Evolutionary conservation across 2,329 filamentous ascomycete species (phyloP).

Genomic region (Colletotrichum sp.): DNA sequence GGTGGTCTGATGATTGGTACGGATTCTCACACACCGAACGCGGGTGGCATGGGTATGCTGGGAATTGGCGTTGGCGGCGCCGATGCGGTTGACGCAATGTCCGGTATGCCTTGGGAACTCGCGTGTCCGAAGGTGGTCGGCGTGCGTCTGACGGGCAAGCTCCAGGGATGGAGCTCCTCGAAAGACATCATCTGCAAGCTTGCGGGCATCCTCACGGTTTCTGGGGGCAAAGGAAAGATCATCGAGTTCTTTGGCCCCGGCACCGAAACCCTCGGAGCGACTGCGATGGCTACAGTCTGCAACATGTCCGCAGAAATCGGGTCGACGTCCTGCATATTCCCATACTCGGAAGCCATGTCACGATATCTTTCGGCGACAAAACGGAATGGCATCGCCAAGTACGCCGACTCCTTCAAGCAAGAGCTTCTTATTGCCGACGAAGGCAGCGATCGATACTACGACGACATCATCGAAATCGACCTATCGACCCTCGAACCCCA

Average conservation of each 20-base stretch:
- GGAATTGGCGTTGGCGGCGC: slow-evolving; percentile 47
- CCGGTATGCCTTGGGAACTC: slow-evolving; percentile 38
- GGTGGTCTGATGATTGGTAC: slow-evolving; percentile 40
- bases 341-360: slow-evolving; percentile 35
- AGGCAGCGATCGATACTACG: slow-evolving; percentile 35
- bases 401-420: slow-evolving; percentile 28
- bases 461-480: slow-evolving; percentile 38
- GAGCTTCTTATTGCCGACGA: slow-evolving; percentile 30
- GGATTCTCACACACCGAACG: slow-evolving; percentile 42
- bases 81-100: slow-evolving; percentile 51
- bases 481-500: slow-evolving; percentile 36
- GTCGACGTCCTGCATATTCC: slow-evolving; percentile 40
- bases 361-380: slow-evolving; percentile 35
- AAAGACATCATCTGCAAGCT: slow-evolving; percentile 43
- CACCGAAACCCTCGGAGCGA: slow-evolving; percentile 33
- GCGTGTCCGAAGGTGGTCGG: slow-evolving; percentile 35
- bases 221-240: slow-evolving; percentile 37
- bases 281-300: slow-evolving; percentile 40
- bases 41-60: slow-evolving; percentile 38
- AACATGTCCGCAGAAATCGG: slow-evolving; percentile 43
- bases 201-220: slow-evolving; percentile 36
- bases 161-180: slow-evolving; percentile 34
- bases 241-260: slow-evolving; percentile 42
- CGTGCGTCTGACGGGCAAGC: slow-evolving; percentile 32
- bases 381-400: slow-evolving; percentile 26